Evolutionary conservation across 176 grass and related monocot genomes (phyloP).

Genomic region (Metroxylon sagu): DNA sequence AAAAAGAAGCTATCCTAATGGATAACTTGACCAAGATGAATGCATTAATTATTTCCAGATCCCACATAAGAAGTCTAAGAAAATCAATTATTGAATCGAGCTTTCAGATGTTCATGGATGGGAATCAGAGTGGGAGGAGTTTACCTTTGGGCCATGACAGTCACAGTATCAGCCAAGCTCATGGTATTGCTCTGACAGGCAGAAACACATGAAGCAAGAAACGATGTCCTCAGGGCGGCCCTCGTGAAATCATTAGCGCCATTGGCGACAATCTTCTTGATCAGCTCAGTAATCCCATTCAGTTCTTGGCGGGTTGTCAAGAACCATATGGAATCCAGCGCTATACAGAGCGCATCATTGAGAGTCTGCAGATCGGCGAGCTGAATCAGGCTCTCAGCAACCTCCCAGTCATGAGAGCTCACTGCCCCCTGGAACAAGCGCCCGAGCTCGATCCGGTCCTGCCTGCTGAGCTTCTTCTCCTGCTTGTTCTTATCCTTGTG

Average conservation of each 20-base stretch:
- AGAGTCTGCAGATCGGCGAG: slow-evolving; percentile 62
- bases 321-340: slow-evolving; percentile 91
- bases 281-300: slow-evolving; percentile 48
- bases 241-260: slow-evolving; percentile 84
- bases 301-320: slow-evolving; percentile 60
- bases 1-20: too few species aligned
- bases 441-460: slow-evolving; percentile 65
- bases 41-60: background rate
- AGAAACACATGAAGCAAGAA: slow-evolving; percentile 85
- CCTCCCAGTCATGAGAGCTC: slow-evolving; percentile 57
- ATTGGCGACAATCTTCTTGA: slow-evolving; percentile 60
- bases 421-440: slow-evolving; percentile 63
- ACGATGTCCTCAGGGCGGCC: slow-evolving; percentile 71
- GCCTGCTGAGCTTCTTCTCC: slow-evolving; percentile 64
- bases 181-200: slow-evolving; percentile 67
- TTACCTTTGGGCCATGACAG: slow-evolving; percentile 95
- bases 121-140: background rate
- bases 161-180: slow-evolving; percentile 68
- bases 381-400: slow-evolving; percentile 40
- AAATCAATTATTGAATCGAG: background rate
- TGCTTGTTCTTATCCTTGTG: slow-evolving; percentile 45
- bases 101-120: too few species aligned
- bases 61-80: background rate
- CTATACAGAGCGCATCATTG: slow-evolving; percentile 79
- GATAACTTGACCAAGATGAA: background rate